Evolutionary conservation across 208 protist species (phyloP), one percentile per base, ranked within the genome.

Genomic region (Trypanosoma melophagium): DNA sequence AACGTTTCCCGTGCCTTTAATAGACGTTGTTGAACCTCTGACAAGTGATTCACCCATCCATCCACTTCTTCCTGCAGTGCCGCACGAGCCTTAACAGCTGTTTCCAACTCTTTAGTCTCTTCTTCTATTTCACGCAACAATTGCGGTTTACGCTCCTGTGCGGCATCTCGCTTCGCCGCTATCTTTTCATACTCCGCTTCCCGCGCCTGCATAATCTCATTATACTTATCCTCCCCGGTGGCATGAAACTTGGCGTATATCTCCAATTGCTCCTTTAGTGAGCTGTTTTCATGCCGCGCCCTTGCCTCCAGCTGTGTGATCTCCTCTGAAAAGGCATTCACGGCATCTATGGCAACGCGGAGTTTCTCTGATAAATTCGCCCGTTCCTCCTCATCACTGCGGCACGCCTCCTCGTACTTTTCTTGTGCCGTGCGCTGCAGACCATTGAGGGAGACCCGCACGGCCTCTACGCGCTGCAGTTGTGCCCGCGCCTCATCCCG

Each of bases 181-280:
- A 93, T 42, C 19, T 75, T 76, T 8, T 70, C 74, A 31, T 81
- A 73, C 65, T 93, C 81, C 22, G 38, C 53, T 38, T 86, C 79
- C 17, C 86, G 82, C 17, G 69, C 60, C 35, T 73, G 50, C 66
- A 87, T 80, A 9, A 88, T 70, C 21, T 79, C 71, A 1, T 80
- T 64, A 35, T 86, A 80, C 66, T 92, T 87, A 17, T 79, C 70
- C 40, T 77, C 71, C 22, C 80, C 76, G 5, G 72, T 60, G 52
- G 25, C 68, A 16, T 69, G 69, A 49, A 84, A 78, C 56, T 76
- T 66, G 35, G 66, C 69, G 69, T 89, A 90, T 35, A 90, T 82
- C 60, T 93, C 79, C n/a, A 83, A 55, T 58, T 92, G 86, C 35
- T 78, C 69, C 19, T 83, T 68, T 12, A 87, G 71, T 12, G 74